Conservation (phyloP, 805 yeast genomes). For the Lachancea fermentati region DNA sequence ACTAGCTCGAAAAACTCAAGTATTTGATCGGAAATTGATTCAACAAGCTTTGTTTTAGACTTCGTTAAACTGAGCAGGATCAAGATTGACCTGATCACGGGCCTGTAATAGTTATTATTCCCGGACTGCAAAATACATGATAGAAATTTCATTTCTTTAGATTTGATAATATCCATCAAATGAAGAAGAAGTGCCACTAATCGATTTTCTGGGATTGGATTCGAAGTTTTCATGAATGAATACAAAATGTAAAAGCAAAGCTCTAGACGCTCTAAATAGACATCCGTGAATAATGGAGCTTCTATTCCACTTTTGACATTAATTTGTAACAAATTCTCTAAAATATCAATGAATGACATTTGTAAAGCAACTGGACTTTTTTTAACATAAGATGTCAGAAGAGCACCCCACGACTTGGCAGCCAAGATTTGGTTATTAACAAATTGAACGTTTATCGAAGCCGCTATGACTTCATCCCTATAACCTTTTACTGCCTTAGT, state of each 20-base stretch:
- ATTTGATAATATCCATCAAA: slow-evolving; percentile 36
- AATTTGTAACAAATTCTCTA: slow-evolving; percentile 45
- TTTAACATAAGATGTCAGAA: slow-evolving; percentile 61
- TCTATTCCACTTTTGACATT: slow-evolving; percentile 49
- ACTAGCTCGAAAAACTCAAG: slow-evolving; percentile 55
- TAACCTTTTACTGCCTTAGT: slow-evolving; percentile 27
- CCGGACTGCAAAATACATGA: slow-evolving; percentile 35
- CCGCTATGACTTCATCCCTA: slow-evolving; percentile 46
- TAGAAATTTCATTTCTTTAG: slow-evolving; percentile 45
- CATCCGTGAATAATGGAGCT: slow-evolving; percentile 41
- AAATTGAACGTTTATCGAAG: slow-evolving; percentile 59
- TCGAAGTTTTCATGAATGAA: slow-evolving; percentile 23
- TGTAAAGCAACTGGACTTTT: slow-evolving; percentile 31
- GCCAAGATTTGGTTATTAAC: slow-evolving; percentile 61
- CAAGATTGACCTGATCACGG: slow-evolving; percentile 54
- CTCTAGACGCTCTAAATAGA: slow-evolving; percentile 61
- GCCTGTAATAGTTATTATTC: slow-evolving; percentile 44
- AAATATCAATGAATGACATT: slow-evolving; percentile 36
- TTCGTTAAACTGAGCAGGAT: slow-evolving; percentile 43
- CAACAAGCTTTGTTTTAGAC: slow-evolving; percentile 38
- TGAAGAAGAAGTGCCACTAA: slow-evolving; percentile 24
- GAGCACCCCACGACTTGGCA: slow-evolving; percentile 74
- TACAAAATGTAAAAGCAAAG: slow-evolving; percentile 48
- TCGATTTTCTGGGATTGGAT: slow-evolving; percentile 19
- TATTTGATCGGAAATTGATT: slow-evolving; percentile 46